Evolutionary conservation across 2,329 filamentous ascomycete genomes (phyloP), one percentile per base, ranked within the genome.

Genomic region (Metarhizium sp.): DNA sequence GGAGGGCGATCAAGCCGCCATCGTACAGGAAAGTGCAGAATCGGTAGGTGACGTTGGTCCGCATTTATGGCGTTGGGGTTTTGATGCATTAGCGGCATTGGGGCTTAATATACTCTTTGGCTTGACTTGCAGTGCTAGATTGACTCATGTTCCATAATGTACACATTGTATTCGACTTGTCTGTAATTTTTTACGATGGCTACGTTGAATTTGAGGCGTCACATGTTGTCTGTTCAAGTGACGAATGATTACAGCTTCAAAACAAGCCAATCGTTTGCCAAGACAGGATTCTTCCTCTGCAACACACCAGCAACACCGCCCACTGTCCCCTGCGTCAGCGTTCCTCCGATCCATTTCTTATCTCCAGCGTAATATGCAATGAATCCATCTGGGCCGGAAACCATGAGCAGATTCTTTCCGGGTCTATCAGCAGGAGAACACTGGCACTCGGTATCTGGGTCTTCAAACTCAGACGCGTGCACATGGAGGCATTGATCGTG

Each of bases 21-120:
- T 95, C 88, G 66, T 97, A 96, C 74, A 81, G 94, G 65, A 99
- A 99, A 76, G 92, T 99, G 50, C 86, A 87, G 71, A 86, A 80
- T 48, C 81, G 84, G 58, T 87, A 71, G 72, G 49, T 51, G 30
- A 38, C 10, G 49, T 51, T 11, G 16, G 6, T 16, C 30, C 10
- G 30, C 50, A 42, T 52, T 53, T n/a, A n/a, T 42, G 49, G 25
- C 20, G 45, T 48, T 48, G 45, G 45, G 25, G 42, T 7, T 34
- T 11, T 55, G 50, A 48, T 58, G 63, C 58, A 59, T 62, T 18
- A 50, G 20, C 14, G 25, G 49, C 29, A 50, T 32, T 51, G 52
- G 51, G 14, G 53, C 43, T 38, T 45, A 11, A 32, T 16, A 32
- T 29, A 32, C 42, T 43, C 42, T 52, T 46, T 34, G 13, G n/a